Conservation (phyloP, 768 basidiomycete species). For the Xerocomellus amylosporus region DNA sequence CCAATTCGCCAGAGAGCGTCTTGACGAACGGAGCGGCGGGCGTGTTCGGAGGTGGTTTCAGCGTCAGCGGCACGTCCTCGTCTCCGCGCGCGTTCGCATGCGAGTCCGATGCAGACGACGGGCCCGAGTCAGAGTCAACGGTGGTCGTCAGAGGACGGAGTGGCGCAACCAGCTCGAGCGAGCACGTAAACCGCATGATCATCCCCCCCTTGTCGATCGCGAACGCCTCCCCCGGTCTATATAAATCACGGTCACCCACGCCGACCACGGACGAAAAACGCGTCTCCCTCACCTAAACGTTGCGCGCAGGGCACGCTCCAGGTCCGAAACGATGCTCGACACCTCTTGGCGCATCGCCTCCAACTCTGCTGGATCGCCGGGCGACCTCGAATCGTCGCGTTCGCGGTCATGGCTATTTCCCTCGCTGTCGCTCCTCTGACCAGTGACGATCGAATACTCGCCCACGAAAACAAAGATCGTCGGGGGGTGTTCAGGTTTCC, state of each 20-base stretch:
- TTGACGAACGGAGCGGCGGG: conserved; percentile 29
- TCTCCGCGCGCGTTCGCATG: background rate
- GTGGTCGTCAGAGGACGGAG: conserved; percentile 6
- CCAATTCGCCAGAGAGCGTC: conserved; percentile 53
- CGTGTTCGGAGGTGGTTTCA: background rate
- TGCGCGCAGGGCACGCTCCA: conserved; percentile 10
- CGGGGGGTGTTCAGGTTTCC: background rate
- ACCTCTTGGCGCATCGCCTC: conserved; percentile 23
- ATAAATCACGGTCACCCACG: background rate
- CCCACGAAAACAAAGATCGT: conserved; percentile 24
- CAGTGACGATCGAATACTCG: conserved; percentile 26
- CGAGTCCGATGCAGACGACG: background rate
- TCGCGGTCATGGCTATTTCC: background rate
- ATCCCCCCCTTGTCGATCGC: conserved; percentile 22
- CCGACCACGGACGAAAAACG: background rate
- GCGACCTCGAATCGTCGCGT: background rate
- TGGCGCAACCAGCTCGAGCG: conserved; percentile 21
- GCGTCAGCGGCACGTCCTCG: background rate
- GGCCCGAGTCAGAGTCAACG: background rate
- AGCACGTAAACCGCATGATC: conserved; percentile 24
- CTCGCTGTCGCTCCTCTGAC: background rate
- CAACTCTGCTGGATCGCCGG: background rate
- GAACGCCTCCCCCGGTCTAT: conserved; percentile 20
- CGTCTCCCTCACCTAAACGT: conserved; percentile 20
- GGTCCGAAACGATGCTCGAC: conserved; percentile 11